Conservation (phyloP, 345 rosid species). For the Trapa incisa region DNA sequence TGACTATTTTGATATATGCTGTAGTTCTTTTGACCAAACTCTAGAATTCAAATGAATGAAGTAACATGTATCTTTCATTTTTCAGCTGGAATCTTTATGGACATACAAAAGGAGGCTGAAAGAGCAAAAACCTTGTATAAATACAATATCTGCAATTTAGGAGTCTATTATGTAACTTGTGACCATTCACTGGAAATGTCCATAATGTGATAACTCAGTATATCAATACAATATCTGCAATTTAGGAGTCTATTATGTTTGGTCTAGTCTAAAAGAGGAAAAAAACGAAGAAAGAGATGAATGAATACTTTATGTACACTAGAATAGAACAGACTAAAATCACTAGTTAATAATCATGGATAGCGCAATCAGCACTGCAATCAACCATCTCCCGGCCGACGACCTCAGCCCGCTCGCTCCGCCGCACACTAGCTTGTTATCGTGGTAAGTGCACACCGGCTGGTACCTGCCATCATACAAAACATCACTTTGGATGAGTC, state of each 20-base stretch:
- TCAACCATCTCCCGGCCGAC: constrained; percentile 26
- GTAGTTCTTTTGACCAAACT: background rate
- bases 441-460: constrained; percentile 57
- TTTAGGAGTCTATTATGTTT: too few species aligned
- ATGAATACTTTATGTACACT: too few species aligned
- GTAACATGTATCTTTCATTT: constrained; percentile 7
- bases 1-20: background rate
- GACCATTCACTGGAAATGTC: too few species aligned
- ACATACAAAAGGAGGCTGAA: constrained; percentile 56
- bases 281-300: too few species aligned
- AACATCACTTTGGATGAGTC: too few species aligned
- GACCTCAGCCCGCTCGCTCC: constrained; percentile 24
- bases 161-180: too few species aligned
- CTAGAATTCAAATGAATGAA: background rate
- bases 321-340: too few species aligned
- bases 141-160: constrained; percentile 13
- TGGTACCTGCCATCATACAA: constrained; percentile 28
- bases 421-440: constrained; percentile 49
- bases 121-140: constrained; percentile 63
- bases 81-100: constrained; percentile 74
- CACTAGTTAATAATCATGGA: constrained; percentile 13
- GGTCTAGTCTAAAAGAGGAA: too few species aligned
- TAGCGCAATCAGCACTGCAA: constrained; percentile 9
- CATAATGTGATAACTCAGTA: too few species aligned
- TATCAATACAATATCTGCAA: too few species aligned